Evolutionary conservation across 495 filamentous ascomycete species (phyloP).

Genomic region (Neurospora cerealis): DNA sequence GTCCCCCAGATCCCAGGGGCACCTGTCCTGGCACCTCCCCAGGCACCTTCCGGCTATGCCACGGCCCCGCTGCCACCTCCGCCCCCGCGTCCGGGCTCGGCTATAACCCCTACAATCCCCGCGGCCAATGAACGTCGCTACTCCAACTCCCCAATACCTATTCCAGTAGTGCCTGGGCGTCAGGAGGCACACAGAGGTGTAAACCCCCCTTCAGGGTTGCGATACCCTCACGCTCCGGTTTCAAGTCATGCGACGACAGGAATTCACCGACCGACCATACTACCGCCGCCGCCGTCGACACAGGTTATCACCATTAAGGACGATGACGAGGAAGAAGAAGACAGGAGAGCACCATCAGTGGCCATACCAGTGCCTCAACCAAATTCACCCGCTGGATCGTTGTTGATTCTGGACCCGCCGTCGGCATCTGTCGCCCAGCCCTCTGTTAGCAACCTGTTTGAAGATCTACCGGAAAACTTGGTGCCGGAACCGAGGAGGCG

Average conservation of each 20-base stretch:
- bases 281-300: not conserved
- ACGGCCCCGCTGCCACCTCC: not conserved
- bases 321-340: conserved; percentile 9
- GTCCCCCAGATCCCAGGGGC: not conserved
- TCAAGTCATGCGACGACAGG: not conserved
- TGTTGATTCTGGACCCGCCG: not conserved
- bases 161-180: conserved; percentile 1
- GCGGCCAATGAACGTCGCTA: not conserved
- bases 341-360: not conserved
- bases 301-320: conserved; percentile 9
- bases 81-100: not conserved
- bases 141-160: conserved; percentile 10
- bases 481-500: not conserved
- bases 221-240: not conserved
- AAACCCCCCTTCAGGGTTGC: not conserved
- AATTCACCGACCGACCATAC: not conserved
- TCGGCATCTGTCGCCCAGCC: not conserved
- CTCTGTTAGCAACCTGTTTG: not conserved
- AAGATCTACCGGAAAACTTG: not conserved
- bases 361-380: not conserved
- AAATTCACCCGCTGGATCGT: not conserved
- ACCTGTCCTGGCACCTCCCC: not conserved
- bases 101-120: not conserved
- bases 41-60: not conserved
- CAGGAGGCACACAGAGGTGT: not conserved